Base-by-base conservation (phyloP, 2,329 filamentous ascomycete genomes). In the Dothideomycetidae sp. region DNA sequence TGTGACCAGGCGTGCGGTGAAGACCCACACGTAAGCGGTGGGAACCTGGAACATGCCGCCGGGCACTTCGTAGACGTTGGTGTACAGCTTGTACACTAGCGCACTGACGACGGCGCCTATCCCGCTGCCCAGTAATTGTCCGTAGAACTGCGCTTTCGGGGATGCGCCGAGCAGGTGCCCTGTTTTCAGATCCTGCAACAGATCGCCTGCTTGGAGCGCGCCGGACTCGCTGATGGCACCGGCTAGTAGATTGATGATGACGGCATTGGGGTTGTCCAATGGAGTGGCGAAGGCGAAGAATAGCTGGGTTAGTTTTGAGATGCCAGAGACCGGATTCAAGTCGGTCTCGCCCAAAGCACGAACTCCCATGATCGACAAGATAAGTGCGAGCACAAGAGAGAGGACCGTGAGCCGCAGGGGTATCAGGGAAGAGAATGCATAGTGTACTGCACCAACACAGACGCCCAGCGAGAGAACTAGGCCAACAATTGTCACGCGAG, bases 171-270 rank as follows among this genome's bases (percentile, higher is more conserved):
- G 70, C 0, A 98, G 64, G 57, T 98, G 86, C 0, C 90, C 90
- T 0, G 90, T 94, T 58, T 98, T 98, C 18, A 98, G 70, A 54
- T 98, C 90, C 55, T 98, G 90, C 71, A 98, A 82, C 39, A 98
- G 73, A 57, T 98, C 90, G 5, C 90, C 90, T 2, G 90, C 88
- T 63, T 98, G 90, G 3, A 96, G 66, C 3, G 90, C 90, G 4
- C 90, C 81, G 3, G 78, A 75, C 56, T 86, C 81, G 9, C 75
- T 80, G 18, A 98, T 78, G 0, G 90, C 90, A 5, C 90, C 90
- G 1, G 88, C 90, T 5, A 98, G 75, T 2, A 98, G 71, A 53
- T 98, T 98, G 53, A 94, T 93, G 39, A 93, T 70, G n/a, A 98
- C 78, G 10, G 84, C 83, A 29, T 85, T 85, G 49, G 80, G 79